A percentile compares a stretch with the other conserved stretches of the same genome.
Conservation (phyloP, 2,329 filamentous ascomycete species). For the Cladosporium austrohemisphaericum region DNA sequence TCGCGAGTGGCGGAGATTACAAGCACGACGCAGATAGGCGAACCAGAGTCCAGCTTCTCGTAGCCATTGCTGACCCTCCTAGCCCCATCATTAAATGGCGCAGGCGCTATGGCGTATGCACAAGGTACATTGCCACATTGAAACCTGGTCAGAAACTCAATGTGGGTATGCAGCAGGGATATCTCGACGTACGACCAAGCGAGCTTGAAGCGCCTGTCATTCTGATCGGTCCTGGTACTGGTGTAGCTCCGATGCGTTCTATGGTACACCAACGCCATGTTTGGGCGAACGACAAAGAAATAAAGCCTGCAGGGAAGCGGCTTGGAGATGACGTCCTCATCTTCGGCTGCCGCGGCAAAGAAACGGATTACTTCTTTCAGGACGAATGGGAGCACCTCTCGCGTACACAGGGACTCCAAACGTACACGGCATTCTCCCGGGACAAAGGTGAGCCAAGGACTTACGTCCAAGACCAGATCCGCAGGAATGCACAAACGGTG, state of each 20-base stretch:
- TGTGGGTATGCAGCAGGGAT: slow-evolving; percentile 55
- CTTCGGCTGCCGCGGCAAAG: slow-evolving; percentile 75
- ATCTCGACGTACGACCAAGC: slow-evolving; percentile 46
- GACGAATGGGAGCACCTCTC: slow-evolving; percentile 64
- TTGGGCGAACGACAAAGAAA: slow-evolving; percentile 32
- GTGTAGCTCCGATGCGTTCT: slow-evolving; percentile 77
- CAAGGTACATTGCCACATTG: slow-evolving; percentile 73
- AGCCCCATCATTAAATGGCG: slow-evolving; percentile 79
- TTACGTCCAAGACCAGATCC: slow-evolving; percentile 65
- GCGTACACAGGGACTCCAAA: slow-evolving; percentile 44
- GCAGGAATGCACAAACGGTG: slow-evolving; percentile 48
- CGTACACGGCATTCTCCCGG: slow-evolving; percentile 66
- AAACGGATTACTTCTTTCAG: slow-evolving; percentile 76
- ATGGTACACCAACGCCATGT: slow-evolving; percentile 68
- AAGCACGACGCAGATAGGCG: slow-evolving; percentile 25
- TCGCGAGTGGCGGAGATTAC: slow-evolving; percentile 66
- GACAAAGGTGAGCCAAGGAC: slow-evolving; percentile 61
- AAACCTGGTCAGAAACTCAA: slow-evolving; percentile 54
- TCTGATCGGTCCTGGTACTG: slow-evolving; percentile 80
- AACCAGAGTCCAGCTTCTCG: slow-evolving; percentile 33
- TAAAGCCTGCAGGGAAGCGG: slow-evolving; percentile 9
- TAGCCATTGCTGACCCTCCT: slow-evolving; percentile 36
- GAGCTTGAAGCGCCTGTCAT: slow-evolving; percentile 60
- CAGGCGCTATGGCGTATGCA: slow-evolving; percentile 85
- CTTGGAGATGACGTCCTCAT: slow-evolving; percentile 57